Percentiles rank a stretch among this genome's conserved stretches.
These are phyloP conservation scores for Grifola frondosa DNA, from an alignment of 1,284 basidiomycete species.

Conservation along the genomic window DNA sequence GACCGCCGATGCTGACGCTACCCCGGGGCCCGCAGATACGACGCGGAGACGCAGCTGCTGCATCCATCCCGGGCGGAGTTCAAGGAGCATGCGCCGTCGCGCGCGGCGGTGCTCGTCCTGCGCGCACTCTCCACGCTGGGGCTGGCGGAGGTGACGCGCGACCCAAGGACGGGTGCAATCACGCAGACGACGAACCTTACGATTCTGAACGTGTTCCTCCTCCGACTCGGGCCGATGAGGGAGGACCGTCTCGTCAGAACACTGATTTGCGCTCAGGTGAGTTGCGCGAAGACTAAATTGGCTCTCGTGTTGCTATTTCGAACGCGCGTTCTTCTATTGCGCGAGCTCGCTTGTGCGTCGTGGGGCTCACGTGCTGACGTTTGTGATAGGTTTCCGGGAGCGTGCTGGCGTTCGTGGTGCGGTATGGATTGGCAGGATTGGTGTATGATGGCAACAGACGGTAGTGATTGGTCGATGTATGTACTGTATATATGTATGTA, in stretches of 20 bases:
- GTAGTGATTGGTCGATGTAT: slow-evolving; percentile 39
- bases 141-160: slow-evolving; percentile 64
- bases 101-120: slow-evolving; percentile 54
- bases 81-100: slow-evolving; percentile 45
- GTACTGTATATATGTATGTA: no score
- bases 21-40: slow-evolving; percentile 52
- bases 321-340: not conserved
- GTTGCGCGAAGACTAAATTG: slow-evolving; percentile 15
- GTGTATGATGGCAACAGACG: slow-evolving; percentile 89
- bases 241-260: slow-evolving; percentile 75
- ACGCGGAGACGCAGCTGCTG: slow-evolving; percentile 69
- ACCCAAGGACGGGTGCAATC: slow-evolving; percentile 56
- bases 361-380: not conserved
- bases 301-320: not conserved
- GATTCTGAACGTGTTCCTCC: slow-evolving; percentile 80
- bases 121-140: slow-evolving; percentile 58
- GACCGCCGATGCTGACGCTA: not conserved
- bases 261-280: slow-evolving; percentile 73
- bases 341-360: not conserved
- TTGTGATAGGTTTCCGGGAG: slow-evolving; percentile 48
- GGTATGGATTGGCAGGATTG: slow-evolving; percentile 85
- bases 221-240: slow-evolving; percentile 77
- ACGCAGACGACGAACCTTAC: slow-evolving; percentile 82
- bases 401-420: slow-evolving; percentile 73
- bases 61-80: slow-evolving; percentile 73